A percentile compares a stretch with the other conserved stretches of the same genome.
phyloP scores from a whole-genome alignment of 2,329 filamentous ascomycete genomes.

The Dothiorella sarmentorum region DNA sequence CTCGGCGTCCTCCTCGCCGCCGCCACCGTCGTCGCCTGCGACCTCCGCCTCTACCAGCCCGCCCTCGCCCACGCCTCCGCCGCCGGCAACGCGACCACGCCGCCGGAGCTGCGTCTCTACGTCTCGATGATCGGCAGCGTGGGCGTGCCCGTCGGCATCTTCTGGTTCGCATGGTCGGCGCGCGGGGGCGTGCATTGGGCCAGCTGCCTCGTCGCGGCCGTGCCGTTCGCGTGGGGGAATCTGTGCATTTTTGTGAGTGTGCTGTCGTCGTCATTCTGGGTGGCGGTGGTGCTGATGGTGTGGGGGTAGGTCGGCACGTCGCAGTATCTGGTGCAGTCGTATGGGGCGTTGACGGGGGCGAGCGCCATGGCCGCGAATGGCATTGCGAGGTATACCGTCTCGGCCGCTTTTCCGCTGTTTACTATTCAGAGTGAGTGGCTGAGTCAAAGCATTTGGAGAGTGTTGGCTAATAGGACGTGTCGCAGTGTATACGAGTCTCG shows the following conservation, averaged over 20 bases:
- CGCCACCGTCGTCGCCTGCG: conserved; percentile 26
- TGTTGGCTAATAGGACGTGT: too few species aligned
- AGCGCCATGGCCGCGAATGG: conserved; percentile 40
- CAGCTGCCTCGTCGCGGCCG: conserved; percentile 31
- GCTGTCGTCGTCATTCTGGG: conserved; percentile 14
- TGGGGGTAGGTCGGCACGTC: conserved; percentile 27
- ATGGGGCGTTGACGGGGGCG: conserved; percentile 32
- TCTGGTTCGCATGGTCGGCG: conserved; percentile 41
- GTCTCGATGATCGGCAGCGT: conserved; percentile 35
- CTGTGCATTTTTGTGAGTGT: conserved; percentile 31
- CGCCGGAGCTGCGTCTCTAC: conserved; percentile 34
- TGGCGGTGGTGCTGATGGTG: too few species aligned
- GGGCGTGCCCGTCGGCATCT: conserved; percentile 32
- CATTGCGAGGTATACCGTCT: conserved; percentile 36
- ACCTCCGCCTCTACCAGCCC: conserved; percentile 30
- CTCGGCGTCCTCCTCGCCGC: conserved; percentile 21
- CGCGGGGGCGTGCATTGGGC: conserved; percentile 36
- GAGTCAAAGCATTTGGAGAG: too few species aligned
- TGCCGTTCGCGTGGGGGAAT: conserved; percentile 28
- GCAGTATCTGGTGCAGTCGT: conserved; percentile 32
- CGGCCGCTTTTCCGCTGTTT: conserved; percentile 25
- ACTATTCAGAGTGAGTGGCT: background rate
- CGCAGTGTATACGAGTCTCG: conserved; percentile 19
- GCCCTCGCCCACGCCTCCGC: conserved; percentile 17
- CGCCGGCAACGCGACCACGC: conserved; percentile 20